These are phyloP conservation scores for Phytophthora gonapodyides DNA, from an alignment of 352 stramenopile species.

Conservation along the genomic window DNA sequence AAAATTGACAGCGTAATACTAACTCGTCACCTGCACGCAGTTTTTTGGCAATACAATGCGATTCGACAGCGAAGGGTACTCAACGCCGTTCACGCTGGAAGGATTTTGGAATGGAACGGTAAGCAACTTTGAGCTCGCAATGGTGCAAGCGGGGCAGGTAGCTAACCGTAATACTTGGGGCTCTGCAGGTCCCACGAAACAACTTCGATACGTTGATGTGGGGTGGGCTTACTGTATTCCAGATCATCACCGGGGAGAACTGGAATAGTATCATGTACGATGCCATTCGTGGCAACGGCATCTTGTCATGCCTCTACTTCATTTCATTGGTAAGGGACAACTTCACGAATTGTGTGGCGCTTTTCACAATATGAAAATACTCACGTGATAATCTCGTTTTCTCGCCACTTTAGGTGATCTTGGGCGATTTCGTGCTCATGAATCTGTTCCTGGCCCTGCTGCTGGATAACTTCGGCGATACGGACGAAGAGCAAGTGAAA, in stretches of 20 bases:
- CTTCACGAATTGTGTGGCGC: neutral
- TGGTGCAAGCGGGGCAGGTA: no score
- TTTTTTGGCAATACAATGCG: constrained; percentile 96
- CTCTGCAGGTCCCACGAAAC: constrained; percentile 55
- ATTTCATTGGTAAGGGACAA: constrained; percentile 64
- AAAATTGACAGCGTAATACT: no score
- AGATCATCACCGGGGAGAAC: constrained; percentile 95
- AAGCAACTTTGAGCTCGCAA: constrained; percentile 15
- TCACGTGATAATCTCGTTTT: no score
- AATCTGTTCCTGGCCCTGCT: constrained; percentile 95
- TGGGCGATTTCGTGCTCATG: constrained; percentile 93
- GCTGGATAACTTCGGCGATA: constrained; percentile 88
- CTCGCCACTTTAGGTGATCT: constrained; percentile 55
- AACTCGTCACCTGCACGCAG: constrained; percentile 24
- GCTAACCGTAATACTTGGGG: neutral
- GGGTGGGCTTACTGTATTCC: constrained; percentile 88
- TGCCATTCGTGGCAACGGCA: constrained; percentile 80
- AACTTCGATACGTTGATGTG: constrained; percentile 92
- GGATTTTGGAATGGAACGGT: constrained; percentile 69
- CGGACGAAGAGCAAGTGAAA: constrained; percentile 62
- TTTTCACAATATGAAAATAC: no score
- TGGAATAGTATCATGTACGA: constrained; percentile 96
- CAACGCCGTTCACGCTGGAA: constrained; percentile 45
- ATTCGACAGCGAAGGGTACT: constrained; percentile 86
- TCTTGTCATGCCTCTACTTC: constrained; percentile 81